Evolutionary conservation across 306 rosid genomes (phyloP).

Genomic region (Vicia sativa): DNA sequence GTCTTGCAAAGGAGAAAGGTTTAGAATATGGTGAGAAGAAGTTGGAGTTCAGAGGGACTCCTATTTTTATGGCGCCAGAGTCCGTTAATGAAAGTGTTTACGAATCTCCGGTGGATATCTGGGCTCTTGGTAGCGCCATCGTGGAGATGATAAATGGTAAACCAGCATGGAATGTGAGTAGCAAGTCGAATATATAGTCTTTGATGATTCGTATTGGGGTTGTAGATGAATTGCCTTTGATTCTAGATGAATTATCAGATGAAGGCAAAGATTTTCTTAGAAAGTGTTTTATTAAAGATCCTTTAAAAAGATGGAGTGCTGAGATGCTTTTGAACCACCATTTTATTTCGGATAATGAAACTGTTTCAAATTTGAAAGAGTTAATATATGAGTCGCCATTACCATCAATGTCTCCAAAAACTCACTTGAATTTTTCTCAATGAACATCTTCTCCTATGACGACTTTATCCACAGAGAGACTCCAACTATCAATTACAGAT

Average conservation of each 20-base stretch:
- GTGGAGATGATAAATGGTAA: conserved; percentile 77
- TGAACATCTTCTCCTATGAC: no score
- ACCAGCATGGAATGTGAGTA: conserved; percentile 54
- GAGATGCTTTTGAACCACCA: conserved; percentile 54
- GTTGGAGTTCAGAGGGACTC: conserved; percentile 62
- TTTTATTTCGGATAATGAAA: no score
- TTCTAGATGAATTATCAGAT: conserved; percentile 4
- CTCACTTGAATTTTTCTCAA: no score
- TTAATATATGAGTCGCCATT: no score
- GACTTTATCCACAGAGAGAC: no score
- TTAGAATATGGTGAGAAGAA: conserved; percentile 18
- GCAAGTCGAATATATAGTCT: conserved; percentile 37
- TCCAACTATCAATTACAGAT: no score
- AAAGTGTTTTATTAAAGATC: conserved; percentile 73
- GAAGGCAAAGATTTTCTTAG: conserved; percentile 12
- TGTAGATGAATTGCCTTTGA: conserved; percentile 59
- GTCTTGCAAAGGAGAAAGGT: conserved; percentile 57
- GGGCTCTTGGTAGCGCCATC: conserved; percentile 81
- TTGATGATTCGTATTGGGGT: conserved; percentile 64
- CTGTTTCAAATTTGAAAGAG: no score
- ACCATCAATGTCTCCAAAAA: no score
- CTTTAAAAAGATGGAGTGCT: conserved; percentile 71
- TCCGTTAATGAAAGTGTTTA: conserved; percentile 60
- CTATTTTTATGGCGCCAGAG: conserved; percentile 79
- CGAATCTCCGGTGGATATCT: conserved; percentile 66